Base-by-base conservation (phyloP, 257 asterid genomes). In the Rhazya stricta region DNA sequence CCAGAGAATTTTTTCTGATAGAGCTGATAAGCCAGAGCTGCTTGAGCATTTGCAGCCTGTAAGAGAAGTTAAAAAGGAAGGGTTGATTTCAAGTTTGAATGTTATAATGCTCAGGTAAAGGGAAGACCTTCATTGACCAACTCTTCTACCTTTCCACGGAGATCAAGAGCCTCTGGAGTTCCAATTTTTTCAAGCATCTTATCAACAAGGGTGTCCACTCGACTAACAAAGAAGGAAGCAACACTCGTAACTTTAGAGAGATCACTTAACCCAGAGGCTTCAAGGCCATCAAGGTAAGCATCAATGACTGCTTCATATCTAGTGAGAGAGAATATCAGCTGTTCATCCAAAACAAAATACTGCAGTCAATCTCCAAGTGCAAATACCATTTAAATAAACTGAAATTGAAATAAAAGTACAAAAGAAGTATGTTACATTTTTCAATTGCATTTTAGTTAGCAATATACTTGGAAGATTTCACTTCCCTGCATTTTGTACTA, bases 41-140 rank as follows among this genome's bases (percentile, higher is more conserved):
- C 99, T 87, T 95, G 99, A 68, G 99, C 98, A 88, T 86, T 88
- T 85, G 99, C 99, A 80, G 99, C 99, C 99, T 95, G 89, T 62
- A 29, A 69, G 50, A 65, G 46, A 75, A 46, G 74, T 51, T 36
- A 50, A 46, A 36, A 50, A 78, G 30, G 1, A 39, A 74, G 37
- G 71, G 51, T 37, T 48, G 74, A 74, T 67, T 79, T 73, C 56
- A 18, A 62, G 37, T 27, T 34, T 9, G 72, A 56, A 56, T 2
- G 66, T 39, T 43, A 65, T 50, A 67, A 19, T 15, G 25, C 69
- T 50, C 25, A 60, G 53, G 30, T 29, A 56, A 70, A 32, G 13
- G 10, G 5, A 21, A 54, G 43, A 34, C 69, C 41, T 46, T 10
- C 13, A 43, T 34, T 36, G 19, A n/a, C 60, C 46, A 32, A 61